Evolutionary conservation across 164 flowering plant species (phyloP).

Genomic region (Aristolochia fimbriata): DNA sequence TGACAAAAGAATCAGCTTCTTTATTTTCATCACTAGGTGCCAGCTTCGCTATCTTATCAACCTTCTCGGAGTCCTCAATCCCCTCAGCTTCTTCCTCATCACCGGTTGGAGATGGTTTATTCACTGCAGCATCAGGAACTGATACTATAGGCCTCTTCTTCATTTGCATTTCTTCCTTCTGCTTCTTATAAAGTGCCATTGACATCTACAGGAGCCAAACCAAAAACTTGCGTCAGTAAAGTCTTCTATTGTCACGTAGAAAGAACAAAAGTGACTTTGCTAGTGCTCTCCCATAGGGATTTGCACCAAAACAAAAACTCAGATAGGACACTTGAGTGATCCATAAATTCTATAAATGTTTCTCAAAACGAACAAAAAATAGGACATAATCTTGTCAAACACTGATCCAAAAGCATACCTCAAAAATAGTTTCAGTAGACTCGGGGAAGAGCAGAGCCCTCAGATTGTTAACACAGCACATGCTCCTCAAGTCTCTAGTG

Average conservation of each 20-base stretch:
- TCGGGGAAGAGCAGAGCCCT: slow-evolving; percentile 30
- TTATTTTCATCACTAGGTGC: slow-evolving; percentile 1
- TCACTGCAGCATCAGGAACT: slow-evolving; percentile 6
- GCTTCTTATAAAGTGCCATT: slow-evolving; percentile 56
- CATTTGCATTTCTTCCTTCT: slow-evolving; percentile 17
- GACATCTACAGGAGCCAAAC: slow-evolving; percentile 45
- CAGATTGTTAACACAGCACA: slow-evolving; percentile 5
- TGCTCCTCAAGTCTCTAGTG: slow-evolving; percentile 14
- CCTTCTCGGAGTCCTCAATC: not conserved
- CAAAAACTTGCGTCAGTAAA: not conserved
- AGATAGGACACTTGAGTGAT: too few relatives aligned
- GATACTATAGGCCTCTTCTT: not conserved
- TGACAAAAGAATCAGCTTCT: slow-evolving; percentile 2
- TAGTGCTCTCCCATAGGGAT: too few relatives aligned
- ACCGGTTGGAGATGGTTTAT: not conserved
- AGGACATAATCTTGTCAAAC: not conserved
- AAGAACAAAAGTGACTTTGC: too few relatives aligned
- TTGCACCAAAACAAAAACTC: too few relatives aligned
- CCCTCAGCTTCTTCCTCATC: slow-evolving; percentile 1
- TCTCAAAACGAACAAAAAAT: not conserved
- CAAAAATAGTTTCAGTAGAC: slow-evolving; percentile 32
- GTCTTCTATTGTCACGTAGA: too few relatives aligned
- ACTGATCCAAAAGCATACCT: slow-evolving; percentile 29
- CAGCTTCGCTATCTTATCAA: not conserved
- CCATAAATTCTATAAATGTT: too few relatives aligned